Evolutionary conservation across 805 yeast species (phyloP).

Genomic region (Tetrapisispora phaffii): DNA sequence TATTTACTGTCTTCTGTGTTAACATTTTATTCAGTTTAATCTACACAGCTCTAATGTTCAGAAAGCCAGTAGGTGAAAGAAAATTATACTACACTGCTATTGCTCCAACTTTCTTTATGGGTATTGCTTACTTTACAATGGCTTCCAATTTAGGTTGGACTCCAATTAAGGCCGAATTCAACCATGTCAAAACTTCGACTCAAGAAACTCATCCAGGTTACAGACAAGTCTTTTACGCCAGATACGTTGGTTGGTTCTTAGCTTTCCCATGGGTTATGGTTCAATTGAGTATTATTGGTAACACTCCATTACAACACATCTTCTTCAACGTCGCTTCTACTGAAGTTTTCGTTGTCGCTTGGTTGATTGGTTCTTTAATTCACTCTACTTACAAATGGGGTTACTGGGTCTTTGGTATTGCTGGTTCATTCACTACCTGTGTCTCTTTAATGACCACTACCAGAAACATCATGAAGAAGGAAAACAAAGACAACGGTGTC

Average conservation of each 20-base stretch:
- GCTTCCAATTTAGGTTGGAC: constrained; percentile 56
- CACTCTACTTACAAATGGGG: constrained; percentile 45
- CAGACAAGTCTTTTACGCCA: constrained; percentile 50
- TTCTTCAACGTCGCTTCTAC: constrained; percentile 28
- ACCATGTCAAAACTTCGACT: constrained; percentile 34
- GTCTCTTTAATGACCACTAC: constrained; percentile 21
- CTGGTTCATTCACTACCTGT: constrained; percentile 14
- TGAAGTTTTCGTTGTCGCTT: constrained; percentile 36
- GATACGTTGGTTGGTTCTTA: constrained; percentile 51
- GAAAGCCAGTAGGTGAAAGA: constrained; percentile 28
- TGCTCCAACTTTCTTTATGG: constrained; percentile 36
- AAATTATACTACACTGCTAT: constrained; percentile 34
- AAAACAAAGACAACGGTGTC: constrained; percentile 14
- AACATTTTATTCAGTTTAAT: constrained; percentile 32
- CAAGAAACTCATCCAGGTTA: constrained; percentile 24
- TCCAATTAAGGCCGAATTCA: constrained; percentile 38
- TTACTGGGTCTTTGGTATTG: constrained; percentile 34
- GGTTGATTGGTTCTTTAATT: constrained; percentile 37
- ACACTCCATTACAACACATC: constrained; percentile 20
- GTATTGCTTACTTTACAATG: constrained; percentile 44
- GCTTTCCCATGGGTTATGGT: constrained; percentile 38
- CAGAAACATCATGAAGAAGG: constrained; percentile 14
- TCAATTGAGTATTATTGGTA: constrained; percentile 21
- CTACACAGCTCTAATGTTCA: constrained; percentile 20
- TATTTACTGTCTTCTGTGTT: constrained; percentile 50